Evolutionary conservation across 306 rosid species (phyloP), one percentile per base, ranked within the genome.

Genomic region (Echinosophora koreensis): DNA sequence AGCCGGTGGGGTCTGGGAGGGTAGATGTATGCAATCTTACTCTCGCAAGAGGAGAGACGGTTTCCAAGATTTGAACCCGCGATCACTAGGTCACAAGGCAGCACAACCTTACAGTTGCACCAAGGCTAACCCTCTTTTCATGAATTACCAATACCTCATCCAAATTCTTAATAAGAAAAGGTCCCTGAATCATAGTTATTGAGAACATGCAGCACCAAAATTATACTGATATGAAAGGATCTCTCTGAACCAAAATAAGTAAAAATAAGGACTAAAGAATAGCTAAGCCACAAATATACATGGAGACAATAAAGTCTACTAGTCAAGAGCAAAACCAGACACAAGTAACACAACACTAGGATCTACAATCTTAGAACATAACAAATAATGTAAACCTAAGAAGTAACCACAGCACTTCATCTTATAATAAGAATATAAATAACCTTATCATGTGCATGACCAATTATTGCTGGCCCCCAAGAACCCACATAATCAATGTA

Each of bases 391-490:
- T 49, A 55, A 78, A 78, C 22, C 38, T 60, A 17, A 11, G 74
- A 30, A 78, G 54, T 58, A 22, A 28, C 5, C 28, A 28, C 22
- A 18, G 10, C 22, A 46, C 6, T 44, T 44, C 5, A 67, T 17
- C 8, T 6, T 39, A 14, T 7, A 50, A 27, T 69, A 62, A n/a
- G 41, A 76, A 76, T 3, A 50, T 27, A 74, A 88, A 90, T 62
- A 51, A 94, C 98, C 97, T 89, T 80, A 78, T 90, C 97, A 81
- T 95, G 96, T 1, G 99, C 97, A 41, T 95, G 99, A 28, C 99
- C 99, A 16, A 95, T 92, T 34, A 95, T 92, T 5, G 97, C 99
- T 35, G 99, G 99, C 22, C 99, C 99, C 97, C 97, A 91, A 61
- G 94, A 91, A 44, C 97, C 91, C 13, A 91, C 97, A 42, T 91